These are phyloP conservation scores for Arxiozyma heterogenica DNA, from an alignment of 1,139 yeast genomes.

Conservation along the genomic window DNA sequence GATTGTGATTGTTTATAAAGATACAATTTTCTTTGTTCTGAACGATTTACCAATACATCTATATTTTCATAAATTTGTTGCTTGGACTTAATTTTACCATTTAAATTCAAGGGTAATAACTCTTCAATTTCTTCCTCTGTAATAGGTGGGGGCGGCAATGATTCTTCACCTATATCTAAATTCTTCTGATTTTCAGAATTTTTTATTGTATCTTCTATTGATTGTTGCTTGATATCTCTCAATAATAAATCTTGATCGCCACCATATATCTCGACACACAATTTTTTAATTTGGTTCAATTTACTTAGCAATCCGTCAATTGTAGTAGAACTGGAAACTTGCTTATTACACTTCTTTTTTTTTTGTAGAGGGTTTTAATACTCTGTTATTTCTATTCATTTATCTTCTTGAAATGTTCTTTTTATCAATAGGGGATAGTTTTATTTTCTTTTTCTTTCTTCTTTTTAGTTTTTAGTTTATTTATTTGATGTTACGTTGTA, in stretches of 20 bases:
- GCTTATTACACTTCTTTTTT: neutral
- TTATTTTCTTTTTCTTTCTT: too few species aligned
- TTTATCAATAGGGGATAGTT: too few species aligned
- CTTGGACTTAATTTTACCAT: neutral
- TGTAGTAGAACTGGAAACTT: neutral
- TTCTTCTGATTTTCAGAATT: neutral
- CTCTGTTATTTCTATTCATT: too few species aligned
- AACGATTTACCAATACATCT: slow-evolving; percentile 3
- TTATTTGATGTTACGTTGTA: too few species aligned
- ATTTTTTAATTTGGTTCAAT: neutral
- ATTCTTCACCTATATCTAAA: neutral
- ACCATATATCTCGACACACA: neutral
- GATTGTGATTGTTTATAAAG: too few species aligned
- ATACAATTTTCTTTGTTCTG: neutral
- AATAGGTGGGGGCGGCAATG: neutral
- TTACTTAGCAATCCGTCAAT: neutral
- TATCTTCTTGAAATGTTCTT: too few species aligned
- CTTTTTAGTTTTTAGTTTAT: too few species aligned
- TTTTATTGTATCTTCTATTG: neutral
- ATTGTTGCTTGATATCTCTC: neutral
- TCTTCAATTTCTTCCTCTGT: slow-evolving; percentile 5
- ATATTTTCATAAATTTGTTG: slow-evolving; percentile 4
- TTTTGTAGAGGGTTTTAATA: too few species aligned
- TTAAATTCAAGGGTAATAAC: slow-evolving; percentile 3
- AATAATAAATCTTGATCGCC: neutral